Evolutionary conservation across 331 rosid genomes (phyloP).

Genomic region (Phaseolus coccineus): DNA sequence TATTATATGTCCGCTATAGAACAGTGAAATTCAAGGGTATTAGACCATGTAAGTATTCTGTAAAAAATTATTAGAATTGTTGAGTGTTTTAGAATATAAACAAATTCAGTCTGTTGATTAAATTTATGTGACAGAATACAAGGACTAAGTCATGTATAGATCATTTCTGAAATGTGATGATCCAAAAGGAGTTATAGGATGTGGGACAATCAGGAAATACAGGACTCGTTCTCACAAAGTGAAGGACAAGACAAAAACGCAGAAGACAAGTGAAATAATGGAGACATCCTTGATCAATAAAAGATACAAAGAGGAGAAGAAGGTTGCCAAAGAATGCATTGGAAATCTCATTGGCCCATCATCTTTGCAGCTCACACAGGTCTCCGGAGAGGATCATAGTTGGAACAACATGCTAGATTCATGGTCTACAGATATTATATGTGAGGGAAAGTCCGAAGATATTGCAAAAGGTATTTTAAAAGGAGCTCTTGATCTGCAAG

Average conservation of each 20-base stretch:
- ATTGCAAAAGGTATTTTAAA: neutral
- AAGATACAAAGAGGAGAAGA: constrained; percentile 39
- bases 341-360: constrained; percentile 51
- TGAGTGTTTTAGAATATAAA: constrained; percentile 11
- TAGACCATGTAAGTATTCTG: constrained; percentile 48
- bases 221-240: constrained; percentile 50
- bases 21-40: constrained; percentile 38
- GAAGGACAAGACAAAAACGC: constrained; percentile 54
- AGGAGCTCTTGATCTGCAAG: constrained; percentile 10
- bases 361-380: constrained; percentile 69
- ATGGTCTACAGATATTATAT: constrained; percentile 62
- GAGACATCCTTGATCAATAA: constrained; percentile 36
- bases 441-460: constrained; percentile 56
- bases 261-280: constrained; percentile 47
- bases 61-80: constrained; percentile 14
- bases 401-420: constrained; percentile 67
- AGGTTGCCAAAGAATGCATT: constrained; percentile 43
- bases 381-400: constrained; percentile 60
- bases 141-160: constrained; percentile 64
- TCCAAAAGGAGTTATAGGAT: constrained; percentile 79
- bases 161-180: constrained; percentile 77
- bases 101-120: constrained; percentile 44
- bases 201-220: constrained; percentile 63
- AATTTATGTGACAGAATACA: constrained; percentile 55
- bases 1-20: constrained; percentile 42